These are phyloP conservation scores for Tetrapyrgos nigripes DNA, from an alignment of 1,284 basidiomycete species.

Conservation along the genomic window DNA sequence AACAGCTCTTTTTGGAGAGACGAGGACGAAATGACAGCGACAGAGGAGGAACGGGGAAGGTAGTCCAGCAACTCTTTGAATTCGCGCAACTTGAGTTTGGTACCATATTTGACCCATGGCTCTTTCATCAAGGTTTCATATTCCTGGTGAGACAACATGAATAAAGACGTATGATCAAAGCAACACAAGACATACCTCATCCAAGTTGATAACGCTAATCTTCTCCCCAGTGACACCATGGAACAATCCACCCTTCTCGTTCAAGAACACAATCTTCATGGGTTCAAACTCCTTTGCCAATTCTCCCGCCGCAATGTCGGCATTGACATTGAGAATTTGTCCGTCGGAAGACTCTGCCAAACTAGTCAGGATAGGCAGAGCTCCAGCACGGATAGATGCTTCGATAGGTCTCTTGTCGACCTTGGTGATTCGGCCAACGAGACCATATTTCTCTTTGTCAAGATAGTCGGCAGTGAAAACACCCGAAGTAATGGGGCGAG, in stretches of 20 bases:
- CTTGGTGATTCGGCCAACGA: slow-evolving; percentile 91
- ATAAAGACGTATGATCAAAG: slow-evolving; percentile 5
- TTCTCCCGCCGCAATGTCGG: slow-evolving; percentile 95
- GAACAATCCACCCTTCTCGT: slow-evolving; percentile 98
- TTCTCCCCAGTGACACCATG: slow-evolving; percentile 97
- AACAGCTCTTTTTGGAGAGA: slow-evolving; percentile 98
- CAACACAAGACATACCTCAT: slow-evolving; percentile 70
- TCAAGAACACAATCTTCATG: slow-evolving; percentile 99
- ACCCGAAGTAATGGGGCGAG: slow-evolving; percentile 94
- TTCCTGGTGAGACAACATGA: slow-evolving; percentile 61
- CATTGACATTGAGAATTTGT: slow-evolving; percentile 96
- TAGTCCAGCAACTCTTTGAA: slow-evolving; percentile 99
- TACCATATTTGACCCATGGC: slow-evolving; percentile 99
- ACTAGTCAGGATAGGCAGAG: slow-evolving; percentile 91
- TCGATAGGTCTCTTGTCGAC: slow-evolving; percentile 96
- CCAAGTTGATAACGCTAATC: slow-evolving; percentile 95
- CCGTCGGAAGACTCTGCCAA: slow-evolving; percentile 91
- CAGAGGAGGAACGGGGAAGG: slow-evolving; percentile 96
- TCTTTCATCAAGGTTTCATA: slow-evolving; percentile 98
- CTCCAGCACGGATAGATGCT: slow-evolving; percentile 92
- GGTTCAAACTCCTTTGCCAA: slow-evolving; percentile 96
- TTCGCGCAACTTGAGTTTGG: slow-evolving; percentile 98
- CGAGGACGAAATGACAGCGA: slow-evolving; percentile 96
- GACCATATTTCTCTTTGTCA: slow-evolving; percentile 92
- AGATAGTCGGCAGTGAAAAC: slow-evolving; percentile 96